Evolutionary conservation across 2,329 filamentous ascomycete species (phyloP).

Genomic region (Fragosphaeria purpurea): DNA sequence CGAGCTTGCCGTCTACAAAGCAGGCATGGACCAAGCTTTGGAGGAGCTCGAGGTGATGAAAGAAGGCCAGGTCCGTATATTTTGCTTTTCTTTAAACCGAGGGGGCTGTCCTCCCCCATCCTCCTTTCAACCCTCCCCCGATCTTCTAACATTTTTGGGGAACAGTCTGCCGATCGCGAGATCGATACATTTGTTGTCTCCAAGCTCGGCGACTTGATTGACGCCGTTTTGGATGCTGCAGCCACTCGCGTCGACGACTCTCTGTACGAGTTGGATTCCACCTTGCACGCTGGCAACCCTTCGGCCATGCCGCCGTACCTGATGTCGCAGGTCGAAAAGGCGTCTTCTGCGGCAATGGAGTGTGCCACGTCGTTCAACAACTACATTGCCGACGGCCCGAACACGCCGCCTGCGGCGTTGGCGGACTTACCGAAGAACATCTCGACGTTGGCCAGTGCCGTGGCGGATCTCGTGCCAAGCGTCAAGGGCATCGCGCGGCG

Average conservation of each 20-base stretch:
- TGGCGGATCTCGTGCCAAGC: constrained; percentile 91
- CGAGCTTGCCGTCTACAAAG: constrained; percentile 95
- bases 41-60: constrained; percentile 85
- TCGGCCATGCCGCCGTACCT: constrained; percentile 93
- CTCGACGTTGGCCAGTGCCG: constrained; percentile 78
- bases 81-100: too few relatives aligned
- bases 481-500: constrained; percentile 91
- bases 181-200: constrained; percentile 81
- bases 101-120: too few relatives aligned
- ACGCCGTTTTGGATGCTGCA: constrained; percentile 87
- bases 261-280: constrained; percentile 91
- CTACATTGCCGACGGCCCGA: constrained; percentile 93
- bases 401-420: constrained; percentile 48
- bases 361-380: constrained; percentile 98
- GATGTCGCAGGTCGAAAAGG: constrained; percentile 93
- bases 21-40: constrained; percentile 92
- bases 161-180: constrained; percentile 71
- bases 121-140: too few relatives aligned
- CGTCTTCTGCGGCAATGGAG: constrained; percentile 86
- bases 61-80: constrained; percentile 43
- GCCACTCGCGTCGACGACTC: constrained; percentile 93
- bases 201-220: constrained; percentile 96
- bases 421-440: constrained; percentile 82
- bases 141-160: not conserved
- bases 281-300: constrained; percentile 97